phyloP scores from a whole-genome alignment of 2,329 filamentous ascomycete species.

The Verticillium nubilum region DNA sequence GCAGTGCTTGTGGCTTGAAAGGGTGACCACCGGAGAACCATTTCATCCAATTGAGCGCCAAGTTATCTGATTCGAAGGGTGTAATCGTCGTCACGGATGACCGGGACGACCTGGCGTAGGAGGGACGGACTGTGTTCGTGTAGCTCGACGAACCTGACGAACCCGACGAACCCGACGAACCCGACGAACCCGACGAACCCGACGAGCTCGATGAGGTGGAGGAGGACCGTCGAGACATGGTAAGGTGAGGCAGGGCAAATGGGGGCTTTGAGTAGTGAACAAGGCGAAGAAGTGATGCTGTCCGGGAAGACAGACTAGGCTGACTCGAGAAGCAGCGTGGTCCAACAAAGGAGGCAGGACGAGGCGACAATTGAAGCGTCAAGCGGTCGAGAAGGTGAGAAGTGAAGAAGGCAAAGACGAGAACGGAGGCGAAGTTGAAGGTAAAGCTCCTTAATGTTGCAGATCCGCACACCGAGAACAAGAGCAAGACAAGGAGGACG shows the following conservation, averaged over 20 bases:
- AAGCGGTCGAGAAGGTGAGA: neutral
- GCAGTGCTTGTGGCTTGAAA: constrained; percentile 7
- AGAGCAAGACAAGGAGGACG: neutral
- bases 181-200: constrained; percentile 3
- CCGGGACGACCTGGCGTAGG: constrained; percentile 2
- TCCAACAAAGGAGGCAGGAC: neutral
- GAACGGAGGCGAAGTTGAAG: neutral
- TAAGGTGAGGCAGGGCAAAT: neutral
- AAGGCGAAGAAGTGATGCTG: neutral
- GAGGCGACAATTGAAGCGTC: neutral
- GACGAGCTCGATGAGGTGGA: constrained; percentile 7
- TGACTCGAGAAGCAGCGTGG: neutral
- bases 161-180: constrained; percentile 7
- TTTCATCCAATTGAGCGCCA: constrained; percentile 10
- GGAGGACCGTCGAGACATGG: constrained; percentile 8
- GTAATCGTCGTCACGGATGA: constrained; percentile 9
- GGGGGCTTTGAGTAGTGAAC: too few relatives aligned
- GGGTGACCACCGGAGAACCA: constrained; percentile 9
- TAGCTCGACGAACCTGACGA: constrained; percentile 3
- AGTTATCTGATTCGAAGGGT: constrained; percentile 8
- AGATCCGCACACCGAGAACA: neutral
- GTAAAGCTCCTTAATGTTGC: neutral
- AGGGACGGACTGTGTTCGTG: constrained; percentile 5
- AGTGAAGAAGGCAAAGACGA: neutral
- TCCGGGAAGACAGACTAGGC: neutral